Evolutionary conservation across 2,329 filamentous ascomycete species (phyloP).

Genomic region (Colletotrichum nymphaeae): DNA sequence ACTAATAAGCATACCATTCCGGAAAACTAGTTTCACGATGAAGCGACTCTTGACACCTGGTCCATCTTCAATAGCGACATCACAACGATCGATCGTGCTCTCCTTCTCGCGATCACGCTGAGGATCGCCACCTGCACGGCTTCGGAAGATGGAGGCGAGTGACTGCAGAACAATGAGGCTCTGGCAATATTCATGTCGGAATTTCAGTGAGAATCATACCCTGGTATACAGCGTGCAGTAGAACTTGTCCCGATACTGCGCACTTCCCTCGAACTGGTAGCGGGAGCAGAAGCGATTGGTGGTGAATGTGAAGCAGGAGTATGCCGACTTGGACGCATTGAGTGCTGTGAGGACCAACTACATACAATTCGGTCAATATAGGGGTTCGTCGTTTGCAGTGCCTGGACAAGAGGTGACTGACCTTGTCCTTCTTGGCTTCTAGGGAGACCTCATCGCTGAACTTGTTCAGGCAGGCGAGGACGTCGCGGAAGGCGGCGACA

Average conservation of each 20-base stretch:
- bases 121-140: conserved; percentile 68
- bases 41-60: conserved; percentile 78
- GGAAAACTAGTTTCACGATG: conserved; percentile 78
- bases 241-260: conserved; percentile 69
- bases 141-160: conserved; percentile 80
- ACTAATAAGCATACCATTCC: conserved; percentile 65
- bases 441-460: conserved; percentile 84
- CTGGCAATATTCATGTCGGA: background rate
- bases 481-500: conserved; percentile 76
- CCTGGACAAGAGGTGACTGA: conserved; percentile 42
- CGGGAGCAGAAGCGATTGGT: conserved; percentile 77
- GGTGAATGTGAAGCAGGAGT: conserved; percentile 77
- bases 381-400: background rate
- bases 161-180: conserved; percentile 53
- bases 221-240: conserved; percentile 81
- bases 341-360: conserved; percentile 80
- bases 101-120: conserved; percentile 71
- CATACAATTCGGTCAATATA: background rate
- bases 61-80: conserved; percentile 79
- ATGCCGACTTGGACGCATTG: conserved; percentile 85
- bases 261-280: conserved; percentile 72
- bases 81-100: conserved; percentile 78
- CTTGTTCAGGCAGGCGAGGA: conserved; percentile 79
- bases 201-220: conserved; percentile 50
- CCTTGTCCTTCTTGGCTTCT: conserved; percentile 77